Conservation (phyloP, 2,329 filamentous ascomycete species). For the Alternaria brassicae region DNA sequence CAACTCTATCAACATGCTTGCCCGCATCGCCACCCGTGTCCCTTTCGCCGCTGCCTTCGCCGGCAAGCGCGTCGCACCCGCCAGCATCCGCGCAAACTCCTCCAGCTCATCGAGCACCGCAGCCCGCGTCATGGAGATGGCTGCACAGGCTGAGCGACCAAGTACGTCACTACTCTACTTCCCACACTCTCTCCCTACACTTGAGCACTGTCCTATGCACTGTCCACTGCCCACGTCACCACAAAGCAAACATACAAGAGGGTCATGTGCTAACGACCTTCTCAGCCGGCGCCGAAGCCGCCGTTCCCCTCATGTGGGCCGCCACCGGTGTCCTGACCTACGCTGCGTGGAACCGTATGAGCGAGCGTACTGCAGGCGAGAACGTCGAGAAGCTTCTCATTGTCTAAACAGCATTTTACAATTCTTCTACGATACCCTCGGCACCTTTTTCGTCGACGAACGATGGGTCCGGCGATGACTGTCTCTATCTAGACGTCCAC, state of each 20-base stretch:
- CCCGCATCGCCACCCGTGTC: conserved; percentile 28
- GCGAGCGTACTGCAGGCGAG: conserved; percentile 30
- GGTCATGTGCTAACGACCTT: not conserved
- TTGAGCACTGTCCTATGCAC: not conserved
- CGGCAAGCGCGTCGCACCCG: conserved; percentile 28
- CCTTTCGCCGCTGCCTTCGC: conserved; percentile 31
- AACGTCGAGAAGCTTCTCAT: conserved; percentile 44
- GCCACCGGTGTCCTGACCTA: conserved; percentile 36
- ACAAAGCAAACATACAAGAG: not conserved
- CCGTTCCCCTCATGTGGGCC: conserved; percentile 44
- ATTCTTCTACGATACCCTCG: conserved; percentile 10
- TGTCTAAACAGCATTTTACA: conserved; percentile 12
- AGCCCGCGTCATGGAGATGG: conserved; percentile 41
- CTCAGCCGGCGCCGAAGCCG: conserved; percentile 35
- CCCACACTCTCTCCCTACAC: not conserved
- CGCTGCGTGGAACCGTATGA: conserved; percentile 42
- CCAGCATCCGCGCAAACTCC: conserved; percentile 42
- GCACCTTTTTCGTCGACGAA: not conserved
- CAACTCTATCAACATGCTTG: conserved; percentile 21
- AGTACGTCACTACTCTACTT: conserved; percentile 22
- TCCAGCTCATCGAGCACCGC: conserved; percentile 30
- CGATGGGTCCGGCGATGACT: not conserved
- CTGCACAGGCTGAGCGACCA: conserved; percentile 40
- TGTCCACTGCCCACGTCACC: not conserved
- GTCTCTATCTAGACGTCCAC: not conserved